Conservation (phyloP, 768 basidiomycete genomes). For the Nidula microcarpa region DNA sequence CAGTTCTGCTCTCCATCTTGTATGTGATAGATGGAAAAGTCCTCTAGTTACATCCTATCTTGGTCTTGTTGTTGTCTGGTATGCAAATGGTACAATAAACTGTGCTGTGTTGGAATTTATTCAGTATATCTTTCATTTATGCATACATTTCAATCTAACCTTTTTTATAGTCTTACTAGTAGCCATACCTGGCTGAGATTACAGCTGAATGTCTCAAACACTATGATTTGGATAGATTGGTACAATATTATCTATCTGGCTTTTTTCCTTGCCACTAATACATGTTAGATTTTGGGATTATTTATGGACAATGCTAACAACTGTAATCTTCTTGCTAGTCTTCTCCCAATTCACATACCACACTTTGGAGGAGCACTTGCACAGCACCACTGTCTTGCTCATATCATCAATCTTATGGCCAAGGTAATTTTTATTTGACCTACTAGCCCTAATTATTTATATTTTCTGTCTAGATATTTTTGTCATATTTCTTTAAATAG, state of each 20-base stretch:
- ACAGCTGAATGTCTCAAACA: slow-evolving; percentile 12
- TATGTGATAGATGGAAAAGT: slow-evolving; percentile 26
- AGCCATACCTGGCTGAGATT: slow-evolving; percentile 16
- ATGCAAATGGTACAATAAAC: slow-evolving; percentile 14
- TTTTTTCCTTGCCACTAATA: background rate
- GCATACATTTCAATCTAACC: background rate
- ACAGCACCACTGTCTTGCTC: slow-evolving; percentile 14
- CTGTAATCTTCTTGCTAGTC: slow-evolving; percentile 13
- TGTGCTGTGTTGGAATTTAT: slow-evolving; percentile 21
- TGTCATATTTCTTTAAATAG: slow-evolving; percentile 21
- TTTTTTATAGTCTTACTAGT: slow-evolving; percentile 11
- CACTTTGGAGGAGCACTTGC: slow-evolving; percentile 10
- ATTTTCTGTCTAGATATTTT: slow-evolving; percentile 12
- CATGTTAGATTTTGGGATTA: slow-evolving; percentile 14
- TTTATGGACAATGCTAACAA: slow-evolving; percentile 25
- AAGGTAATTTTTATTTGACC: slow-evolving; percentile 12
- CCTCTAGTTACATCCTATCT: slow-evolving; percentile 18
- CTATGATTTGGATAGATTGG: slow-evolving; percentile 13
- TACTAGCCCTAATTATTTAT: background rate
- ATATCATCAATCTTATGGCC: no score
- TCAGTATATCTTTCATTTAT: slow-evolving; percentile 5
- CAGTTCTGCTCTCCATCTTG: slow-evolving; percentile 16
- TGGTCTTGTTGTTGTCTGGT: no score
- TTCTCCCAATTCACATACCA: slow-evolving; percentile 12
- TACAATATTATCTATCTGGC: slow-evolving; percentile 3